Conservation (phyloP, 192 early-diverging fungal genomes). For the Allomyces arbusculus region DNA sequence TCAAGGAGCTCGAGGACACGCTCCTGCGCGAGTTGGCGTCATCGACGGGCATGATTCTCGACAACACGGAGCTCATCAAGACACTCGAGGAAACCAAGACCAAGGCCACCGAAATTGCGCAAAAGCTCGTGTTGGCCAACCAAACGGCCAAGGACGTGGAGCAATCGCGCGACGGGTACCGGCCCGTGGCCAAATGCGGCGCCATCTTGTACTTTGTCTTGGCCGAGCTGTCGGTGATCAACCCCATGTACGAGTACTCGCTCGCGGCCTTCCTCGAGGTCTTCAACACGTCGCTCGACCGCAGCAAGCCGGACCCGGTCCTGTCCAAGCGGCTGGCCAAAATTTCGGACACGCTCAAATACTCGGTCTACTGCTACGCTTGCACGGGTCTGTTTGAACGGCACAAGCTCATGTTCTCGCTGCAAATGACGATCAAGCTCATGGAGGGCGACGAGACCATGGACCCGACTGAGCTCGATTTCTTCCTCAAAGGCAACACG, state of each 20-base stretch:
- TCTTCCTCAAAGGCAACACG: constrained; percentile 35
- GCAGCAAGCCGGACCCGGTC: constrained; percentile 41
- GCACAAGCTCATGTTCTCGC: constrained; percentile 70
- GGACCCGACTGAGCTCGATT: constrained; percentile 41
- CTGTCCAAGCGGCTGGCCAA: constrained; percentile 55
- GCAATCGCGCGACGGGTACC: constrained; percentile 61
- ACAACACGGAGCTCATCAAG: constrained; percentile 83
- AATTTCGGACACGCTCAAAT: constrained; percentile 64
- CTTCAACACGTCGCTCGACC: constrained; percentile 62
- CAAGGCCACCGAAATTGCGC: constrained; percentile 83
- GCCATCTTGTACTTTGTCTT: constrained; percentile 87
- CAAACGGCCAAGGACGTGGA: constrained; percentile 91
- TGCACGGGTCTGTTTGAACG: constrained; percentile 69
- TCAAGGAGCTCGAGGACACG: constrained; percentile 81
- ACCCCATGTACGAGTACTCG: constrained; percentile 97
- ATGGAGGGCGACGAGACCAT: background rate
- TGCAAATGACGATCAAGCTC: constrained; percentile 45
- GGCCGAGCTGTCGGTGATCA: constrained; percentile 69
- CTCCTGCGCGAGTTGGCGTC: constrained; percentile 81
- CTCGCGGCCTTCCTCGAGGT: constrained; percentile 87
- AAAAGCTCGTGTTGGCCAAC: constrained; percentile 85
- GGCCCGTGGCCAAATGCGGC: constrained; percentile 75
- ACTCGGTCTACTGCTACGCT: constrained; percentile 58
- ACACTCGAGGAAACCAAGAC: constrained; percentile 88
- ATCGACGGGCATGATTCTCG: constrained; percentile 87